Evolutionary conservation across 2,329 filamentous ascomycete species (phyloP).

Genomic region (Fusarium sp.): DNA sequence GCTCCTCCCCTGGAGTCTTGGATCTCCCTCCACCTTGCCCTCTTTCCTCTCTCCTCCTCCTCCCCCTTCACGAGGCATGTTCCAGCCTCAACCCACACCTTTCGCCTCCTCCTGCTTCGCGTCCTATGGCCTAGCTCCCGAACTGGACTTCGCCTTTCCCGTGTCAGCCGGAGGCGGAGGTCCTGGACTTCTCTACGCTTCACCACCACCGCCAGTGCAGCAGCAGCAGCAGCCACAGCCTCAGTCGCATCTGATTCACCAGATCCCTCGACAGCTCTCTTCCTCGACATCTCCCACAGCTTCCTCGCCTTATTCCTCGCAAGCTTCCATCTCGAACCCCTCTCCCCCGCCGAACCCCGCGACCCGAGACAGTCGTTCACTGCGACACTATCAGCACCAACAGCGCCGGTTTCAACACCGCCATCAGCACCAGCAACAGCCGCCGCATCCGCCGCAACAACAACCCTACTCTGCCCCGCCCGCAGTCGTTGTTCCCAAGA

Average conservation of each 20-base stretch:
- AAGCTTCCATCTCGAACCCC: slow-evolving; percentile 24
- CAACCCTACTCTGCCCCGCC: slow-evolving; percentile 21
- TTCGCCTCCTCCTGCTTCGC: slow-evolving; percentile 56
- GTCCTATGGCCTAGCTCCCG: slow-evolving; percentile 53
- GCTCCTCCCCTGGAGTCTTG: background rate
- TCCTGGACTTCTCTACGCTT: slow-evolving; percentile 29
- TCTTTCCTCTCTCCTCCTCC: slow-evolving; percentile 20
- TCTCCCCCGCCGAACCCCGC: slow-evolving; percentile 31
- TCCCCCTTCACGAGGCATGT: slow-evolving; percentile 56
- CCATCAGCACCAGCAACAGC: slow-evolving; percentile 22
- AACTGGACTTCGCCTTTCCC: slow-evolving; percentile 43
- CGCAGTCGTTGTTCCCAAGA: slow-evolving; percentile 36
- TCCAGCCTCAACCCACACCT: slow-evolving; percentile 64
- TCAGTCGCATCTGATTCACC: slow-evolving; percentile 23
- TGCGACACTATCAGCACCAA: slow-evolving; percentile 30
- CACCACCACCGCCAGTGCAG: slow-evolving; percentile 21
- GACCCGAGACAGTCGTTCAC: background rate
- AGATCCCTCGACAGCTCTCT: slow-evolving; percentile 25
- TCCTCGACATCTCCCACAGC: slow-evolving; percentile 20
- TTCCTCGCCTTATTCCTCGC: slow-evolving; percentile 32
- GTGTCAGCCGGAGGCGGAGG: slow-evolving; percentile 42
- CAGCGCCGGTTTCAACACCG: slow-evolving; percentile 33
- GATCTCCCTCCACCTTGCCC: background rate
- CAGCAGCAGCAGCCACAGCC: slow-evolving; percentile 17
- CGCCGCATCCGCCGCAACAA: slow-evolving; percentile 14